Evolutionary conservation across 2,329 filamentous ascomycete genomes (phyloP).

Genomic region (Pseudogymnoascus sp.): DNA sequence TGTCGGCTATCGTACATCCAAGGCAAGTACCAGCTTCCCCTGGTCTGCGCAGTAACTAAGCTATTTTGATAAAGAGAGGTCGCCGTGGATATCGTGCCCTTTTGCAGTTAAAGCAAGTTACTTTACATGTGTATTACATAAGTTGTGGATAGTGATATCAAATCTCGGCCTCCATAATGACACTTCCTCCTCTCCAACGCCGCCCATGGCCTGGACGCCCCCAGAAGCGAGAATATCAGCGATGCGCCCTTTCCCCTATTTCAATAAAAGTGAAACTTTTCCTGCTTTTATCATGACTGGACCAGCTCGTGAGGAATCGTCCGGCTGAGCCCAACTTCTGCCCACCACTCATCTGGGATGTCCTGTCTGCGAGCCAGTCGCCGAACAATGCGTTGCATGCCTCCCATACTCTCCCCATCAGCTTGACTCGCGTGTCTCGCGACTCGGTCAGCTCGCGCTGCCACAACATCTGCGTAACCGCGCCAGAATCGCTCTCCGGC

Average conservation of each 20-base stretch:
- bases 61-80: not conserved
- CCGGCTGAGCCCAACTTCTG: conserved; percentile 57
- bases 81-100: not conserved
- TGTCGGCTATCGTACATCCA: not conserved
- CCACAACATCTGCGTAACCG: conserved; percentile 23
- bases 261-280: not conserved
- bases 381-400: conserved; percentile 66
- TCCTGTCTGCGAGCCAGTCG: conserved; percentile 63
- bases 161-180: not conserved
- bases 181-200: not conserved
- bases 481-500: conserved; percentile 17
- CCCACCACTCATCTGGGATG: conserved; percentile 79
- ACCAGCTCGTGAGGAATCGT: conserved; percentile 39
- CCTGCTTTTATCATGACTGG: not conserved
- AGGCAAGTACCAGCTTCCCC: not conserved
- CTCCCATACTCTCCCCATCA: conserved; percentile 37
- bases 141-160: not conserved
- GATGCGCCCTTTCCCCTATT: not conserved
- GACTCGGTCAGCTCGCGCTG: conserved; percentile 27
- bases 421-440: conserved; percentile 26
- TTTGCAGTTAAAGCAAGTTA: not conserved
- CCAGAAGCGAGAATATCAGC: not conserved
- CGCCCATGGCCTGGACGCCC: not conserved
- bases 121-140: conserved; percentile 2
- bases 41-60: not conserved